phyloP scores from a whole-genome alignment of 192 early-diverging fungal genomes.

The Coemansia sp. region DNA sequence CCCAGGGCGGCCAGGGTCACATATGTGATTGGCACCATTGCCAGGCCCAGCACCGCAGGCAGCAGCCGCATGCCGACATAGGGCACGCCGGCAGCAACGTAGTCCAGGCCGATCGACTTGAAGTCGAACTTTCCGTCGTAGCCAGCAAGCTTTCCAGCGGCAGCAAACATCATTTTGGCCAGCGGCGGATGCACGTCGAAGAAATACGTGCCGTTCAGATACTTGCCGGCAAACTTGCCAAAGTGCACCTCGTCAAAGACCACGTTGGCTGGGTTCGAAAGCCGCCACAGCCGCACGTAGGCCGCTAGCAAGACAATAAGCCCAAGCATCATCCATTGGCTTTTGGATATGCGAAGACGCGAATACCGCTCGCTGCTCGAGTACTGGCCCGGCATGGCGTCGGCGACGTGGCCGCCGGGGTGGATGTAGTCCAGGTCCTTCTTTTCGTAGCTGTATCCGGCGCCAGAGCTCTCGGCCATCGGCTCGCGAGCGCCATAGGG shows the following conservation, averaged over 20 bases:
- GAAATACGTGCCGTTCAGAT: slow-evolving; percentile 81
- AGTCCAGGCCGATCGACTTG: slow-evolving; percentile 82
- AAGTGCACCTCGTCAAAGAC: slow-evolving; percentile 98
- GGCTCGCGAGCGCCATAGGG: slow-evolving; percentile 13
- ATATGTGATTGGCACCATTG: slow-evolving; percentile 80
- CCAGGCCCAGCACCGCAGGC: slow-evolving; percentile 72
- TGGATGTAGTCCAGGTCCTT: slow-evolving; percentile 45
- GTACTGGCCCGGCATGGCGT: slow-evolving; percentile 7
- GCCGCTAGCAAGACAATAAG: slow-evolving; percentile 36
- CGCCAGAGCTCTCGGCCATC: slow-evolving; percentile 11
- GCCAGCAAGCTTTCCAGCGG: slow-evolving; percentile 72
- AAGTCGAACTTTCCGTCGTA: slow-evolving; percentile 93
- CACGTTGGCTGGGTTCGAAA: slow-evolving; percentile 44
- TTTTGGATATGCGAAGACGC: slow-evolving; percentile 33
- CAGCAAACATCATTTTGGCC: slow-evolving; percentile 86
- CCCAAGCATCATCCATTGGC: slow-evolving; percentile 50
- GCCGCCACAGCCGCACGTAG: slow-evolving; percentile 49
- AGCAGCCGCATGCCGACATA: slow-evolving; percentile 81
- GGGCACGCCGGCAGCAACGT: slow-evolving; percentile 82
- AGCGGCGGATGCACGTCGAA: slow-evolving; percentile 97
- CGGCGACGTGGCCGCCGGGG: slow-evolving; percentile 6
- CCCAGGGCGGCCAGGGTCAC: slow-evolving; percentile 79
- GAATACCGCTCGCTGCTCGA: slow-evolving; percentile 20
- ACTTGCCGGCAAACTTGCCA: slow-evolving; percentile 92
- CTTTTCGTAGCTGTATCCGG: slow-evolving; percentile 50